These are phyloP conservation scores for Penicillium atrosanguineum DNA, from an alignment of 495 filamentous ascomycete genomes.

Conservation along the genomic window DNA sequence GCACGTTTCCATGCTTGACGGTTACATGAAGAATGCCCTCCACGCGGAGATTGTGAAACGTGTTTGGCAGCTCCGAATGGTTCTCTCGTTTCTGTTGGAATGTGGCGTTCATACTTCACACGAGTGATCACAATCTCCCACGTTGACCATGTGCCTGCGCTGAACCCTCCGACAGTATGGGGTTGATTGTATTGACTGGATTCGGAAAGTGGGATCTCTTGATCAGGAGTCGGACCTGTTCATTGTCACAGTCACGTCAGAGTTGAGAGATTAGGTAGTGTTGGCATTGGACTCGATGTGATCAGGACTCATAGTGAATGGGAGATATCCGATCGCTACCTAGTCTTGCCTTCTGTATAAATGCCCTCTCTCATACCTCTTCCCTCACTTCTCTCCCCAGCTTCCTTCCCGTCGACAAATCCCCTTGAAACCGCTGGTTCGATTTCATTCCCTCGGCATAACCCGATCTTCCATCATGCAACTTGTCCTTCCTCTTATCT, in stretches of 20 bases:
- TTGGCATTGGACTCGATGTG: too few relatives aligned
- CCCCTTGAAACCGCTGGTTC: conserved; percentile 6
- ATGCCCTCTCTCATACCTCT: not conserved
- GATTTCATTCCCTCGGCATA: conserved; percentile 2
- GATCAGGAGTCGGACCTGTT: not conserved
- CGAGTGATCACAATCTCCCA: not conserved
- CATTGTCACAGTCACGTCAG: not conserved
- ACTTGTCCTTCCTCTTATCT: conserved; percentile 8
- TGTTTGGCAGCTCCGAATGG: not conserved
- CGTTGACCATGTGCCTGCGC: conserved; percentile 6
- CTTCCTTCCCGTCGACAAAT: not conserved
- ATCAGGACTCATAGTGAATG: too few relatives aligned
- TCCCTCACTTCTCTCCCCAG: too few relatives aligned
- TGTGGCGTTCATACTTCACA: conserved; percentile 1
- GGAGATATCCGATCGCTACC: too few relatives aligned
- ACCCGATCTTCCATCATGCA: conserved; percentile 12
- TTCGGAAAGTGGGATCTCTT: not conserved
- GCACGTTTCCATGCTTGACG: not conserved
- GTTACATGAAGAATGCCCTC: not conserved
- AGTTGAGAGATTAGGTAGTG: too few relatives aligned
- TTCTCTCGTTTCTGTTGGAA: not conserved
- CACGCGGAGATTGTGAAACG: not conserved
- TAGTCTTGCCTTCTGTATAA: not conserved
- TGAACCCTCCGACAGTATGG: not conserved
- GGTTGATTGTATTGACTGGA: not conserved